Conservation (phyloP, 2,329 filamentous ascomycete species). For the Xylariomycetidae sp. region DNA sequence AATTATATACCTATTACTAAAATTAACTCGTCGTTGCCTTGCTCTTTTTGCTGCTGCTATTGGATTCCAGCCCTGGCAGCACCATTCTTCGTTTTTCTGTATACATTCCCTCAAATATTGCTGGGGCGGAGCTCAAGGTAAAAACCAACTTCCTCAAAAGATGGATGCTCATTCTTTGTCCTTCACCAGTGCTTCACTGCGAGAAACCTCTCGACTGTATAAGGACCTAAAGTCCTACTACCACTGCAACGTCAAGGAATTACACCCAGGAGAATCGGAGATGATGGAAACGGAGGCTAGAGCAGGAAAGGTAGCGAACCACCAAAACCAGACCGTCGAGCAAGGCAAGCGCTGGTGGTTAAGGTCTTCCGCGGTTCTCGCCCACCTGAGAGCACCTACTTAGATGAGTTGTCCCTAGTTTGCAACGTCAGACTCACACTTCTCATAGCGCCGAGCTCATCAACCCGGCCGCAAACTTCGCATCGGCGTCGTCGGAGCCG, state of each 20-base stretch:
- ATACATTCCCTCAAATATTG: too few species aligned
- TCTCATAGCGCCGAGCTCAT: conserved; percentile 19
- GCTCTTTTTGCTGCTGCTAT: too few species aligned
- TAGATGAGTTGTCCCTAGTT: conserved; percentile 21
- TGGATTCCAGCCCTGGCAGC: too few species aligned
- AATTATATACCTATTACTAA: too few species aligned
- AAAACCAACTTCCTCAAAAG: too few species aligned
- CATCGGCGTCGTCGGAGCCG: conserved; percentile 65
- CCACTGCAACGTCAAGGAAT: conserved; percentile 29
- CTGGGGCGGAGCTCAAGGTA: too few species aligned
- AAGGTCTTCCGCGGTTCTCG: conserved; percentile 16
- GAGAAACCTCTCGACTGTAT: conserved; percentile 43
- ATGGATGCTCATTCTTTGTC: conserved; percentile 53
- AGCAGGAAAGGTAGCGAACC: conserved; percentile 33
- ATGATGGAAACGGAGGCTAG: conserved; percentile 27
- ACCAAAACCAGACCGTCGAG: too few species aligned
- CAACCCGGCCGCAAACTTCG: conserved; percentile 38
- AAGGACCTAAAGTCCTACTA: conserved; percentile 42
- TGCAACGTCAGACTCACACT: conserved; percentile 15
- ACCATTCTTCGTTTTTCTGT: too few species aligned
- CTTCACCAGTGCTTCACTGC: conserved; percentile 38
- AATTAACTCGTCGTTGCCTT: too few species aligned
- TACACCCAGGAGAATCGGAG: conserved; percentile 27
- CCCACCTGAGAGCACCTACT: conserved; percentile 24
- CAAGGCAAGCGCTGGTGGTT: conserved; percentile 21